These are phyloP conservation scores for Chaetomiaceae sp. DNA, from an alignment of 2,329 filamentous ascomycete species.

Conservation along the genomic window DNA sequence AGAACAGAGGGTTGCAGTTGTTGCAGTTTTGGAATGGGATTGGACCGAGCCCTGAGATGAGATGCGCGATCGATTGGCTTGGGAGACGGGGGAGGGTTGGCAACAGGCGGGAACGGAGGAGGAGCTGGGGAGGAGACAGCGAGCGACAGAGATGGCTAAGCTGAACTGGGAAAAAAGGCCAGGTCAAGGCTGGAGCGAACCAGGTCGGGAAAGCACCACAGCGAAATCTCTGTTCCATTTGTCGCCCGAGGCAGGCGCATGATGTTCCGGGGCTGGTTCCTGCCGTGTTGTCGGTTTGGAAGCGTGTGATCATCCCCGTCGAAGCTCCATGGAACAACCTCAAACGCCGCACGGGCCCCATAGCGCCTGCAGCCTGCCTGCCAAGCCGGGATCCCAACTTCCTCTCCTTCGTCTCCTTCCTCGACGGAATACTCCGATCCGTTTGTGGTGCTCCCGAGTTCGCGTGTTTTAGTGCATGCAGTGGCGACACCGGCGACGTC, in stretches of 20 bases:
- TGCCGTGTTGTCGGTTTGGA: constrained; percentile 10
- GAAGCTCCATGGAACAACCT: constrained; percentile 29
- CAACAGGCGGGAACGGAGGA: not conserved
- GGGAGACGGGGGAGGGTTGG: not conserved
- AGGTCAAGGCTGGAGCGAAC: not conserved
- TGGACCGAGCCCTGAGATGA: not conserved
- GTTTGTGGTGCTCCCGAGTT: too few relatives aligned
- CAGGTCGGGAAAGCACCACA: not conserved
- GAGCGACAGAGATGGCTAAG: too few relatives aligned
- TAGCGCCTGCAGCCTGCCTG: not conserved
- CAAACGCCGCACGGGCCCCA: constrained; percentile 14
- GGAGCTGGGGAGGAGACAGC: too few relatives aligned
- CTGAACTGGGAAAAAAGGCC: too few relatives aligned
- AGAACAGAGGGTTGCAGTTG: not conserved
- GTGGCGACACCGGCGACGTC: not conserved
- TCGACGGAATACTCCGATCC: too few relatives aligned
- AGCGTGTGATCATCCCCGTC: constrained; percentile 26
- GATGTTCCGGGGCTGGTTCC: not conserved
- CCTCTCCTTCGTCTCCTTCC: not conserved
- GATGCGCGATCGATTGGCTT: not conserved
- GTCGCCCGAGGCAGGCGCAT: constrained; percentile 9
- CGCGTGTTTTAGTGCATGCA: not conserved
- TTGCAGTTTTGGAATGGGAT: not conserved
- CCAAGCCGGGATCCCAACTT: constrained; percentile 13
- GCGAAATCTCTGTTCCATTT: too few relatives aligned